Percentiles rank a stretch among this genome's conserved stretches.
phyloP scores from a whole-genome alignment of 371 early-diverging fungal species.

The Gilbertella persicaria region DNA sequence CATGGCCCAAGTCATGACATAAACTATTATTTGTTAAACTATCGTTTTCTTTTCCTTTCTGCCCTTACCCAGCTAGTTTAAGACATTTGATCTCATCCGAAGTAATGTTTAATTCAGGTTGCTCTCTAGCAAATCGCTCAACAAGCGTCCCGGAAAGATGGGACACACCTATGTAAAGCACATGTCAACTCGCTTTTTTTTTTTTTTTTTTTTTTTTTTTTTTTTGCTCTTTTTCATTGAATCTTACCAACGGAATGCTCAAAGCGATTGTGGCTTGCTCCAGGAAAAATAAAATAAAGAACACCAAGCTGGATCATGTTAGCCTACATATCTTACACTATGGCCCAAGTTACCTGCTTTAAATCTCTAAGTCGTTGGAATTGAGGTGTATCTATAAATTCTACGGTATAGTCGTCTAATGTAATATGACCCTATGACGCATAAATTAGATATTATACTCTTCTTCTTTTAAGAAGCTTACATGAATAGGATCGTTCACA shows the following conservation, averaged over 20 bases:
- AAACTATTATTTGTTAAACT: constrained; percentile 35
- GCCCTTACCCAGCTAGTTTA: constrained; percentile 77
- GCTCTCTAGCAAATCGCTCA: constrained; percentile 66
- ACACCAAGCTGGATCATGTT: constrained; percentile 48
- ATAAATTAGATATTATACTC: background rate
- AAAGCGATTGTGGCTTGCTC: constrained; percentile 90
- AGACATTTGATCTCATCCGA: constrained; percentile 83
- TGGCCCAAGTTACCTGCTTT: constrained; percentile 92
- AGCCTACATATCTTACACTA: too few species aligned
- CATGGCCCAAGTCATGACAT: constrained; percentile 95
- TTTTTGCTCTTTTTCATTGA: background rate
- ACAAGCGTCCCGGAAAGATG: constrained; percentile 81
- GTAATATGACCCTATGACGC: constrained; percentile 76
- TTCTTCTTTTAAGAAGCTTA: constrained; percentile 6
- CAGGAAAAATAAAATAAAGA: constrained; percentile 92
- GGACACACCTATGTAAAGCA: constrained; percentile 62
- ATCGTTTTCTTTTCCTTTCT: background rate
- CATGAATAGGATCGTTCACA: constrained; percentile 74
- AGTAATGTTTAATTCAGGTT: constrained; percentile 83
- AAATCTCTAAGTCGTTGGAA: constrained; percentile 90
- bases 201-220: too few species aligned
- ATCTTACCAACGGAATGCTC: constrained; percentile 81
- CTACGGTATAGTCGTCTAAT: constrained; percentile 66
- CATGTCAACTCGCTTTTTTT: too few species aligned
- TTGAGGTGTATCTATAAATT: constrained; percentile 91